Evolutionary conservation across 257 asterid genomes (phyloP).

Genomic region (Nicotiana attenuata): DNA sequence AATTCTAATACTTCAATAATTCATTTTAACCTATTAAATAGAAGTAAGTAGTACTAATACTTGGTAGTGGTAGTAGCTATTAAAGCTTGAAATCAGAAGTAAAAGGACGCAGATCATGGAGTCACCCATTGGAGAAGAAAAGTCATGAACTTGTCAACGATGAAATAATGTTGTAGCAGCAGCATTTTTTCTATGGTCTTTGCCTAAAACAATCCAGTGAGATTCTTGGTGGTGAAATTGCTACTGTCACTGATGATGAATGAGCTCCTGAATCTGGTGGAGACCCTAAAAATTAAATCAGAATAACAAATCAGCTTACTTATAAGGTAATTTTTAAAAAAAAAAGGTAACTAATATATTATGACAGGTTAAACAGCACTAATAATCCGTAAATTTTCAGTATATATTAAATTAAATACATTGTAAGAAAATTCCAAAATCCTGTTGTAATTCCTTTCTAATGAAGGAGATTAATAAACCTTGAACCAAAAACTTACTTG

Average conservation of each 20-base stretch:
- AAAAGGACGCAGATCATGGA: background rate
- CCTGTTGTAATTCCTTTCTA: background rate
- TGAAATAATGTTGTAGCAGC: slow-evolving; percentile 31
- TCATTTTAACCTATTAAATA: background rate
- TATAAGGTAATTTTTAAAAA: slow-evolving; percentile 18
- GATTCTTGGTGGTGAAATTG: slow-evolving; percentile 77
- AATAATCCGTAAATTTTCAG: slow-evolving; percentile 15
- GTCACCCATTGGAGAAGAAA: slow-evolving; percentile 43
- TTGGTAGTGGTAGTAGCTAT: background rate
- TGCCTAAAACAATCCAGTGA: slow-evolving; percentile 70
- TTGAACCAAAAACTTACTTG: slow-evolving; percentile 46
- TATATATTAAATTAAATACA: background rate
- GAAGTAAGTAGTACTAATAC: background rate
- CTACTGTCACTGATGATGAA: slow-evolving; percentile 68
- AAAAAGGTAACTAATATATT: too few species aligned
- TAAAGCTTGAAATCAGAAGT: background rate
- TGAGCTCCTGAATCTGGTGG: slow-evolving; percentile 82
- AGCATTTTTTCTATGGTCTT: slow-evolving; percentile 30
- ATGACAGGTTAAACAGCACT: background rate
- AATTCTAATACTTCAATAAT: background rate
- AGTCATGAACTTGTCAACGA: slow-evolving; percentile 38
- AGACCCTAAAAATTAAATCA: slow-evolving; percentile 53
- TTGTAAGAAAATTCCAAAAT: slow-evolving; percentile 20
- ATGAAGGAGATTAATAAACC: slow-evolving; percentile 16
- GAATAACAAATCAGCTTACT: background rate